These are phyloP conservation scores for Heliosperma pusillum DNA, from an alignment of 148 eudicot genomes.

Conservation along the genomic window DNA sequence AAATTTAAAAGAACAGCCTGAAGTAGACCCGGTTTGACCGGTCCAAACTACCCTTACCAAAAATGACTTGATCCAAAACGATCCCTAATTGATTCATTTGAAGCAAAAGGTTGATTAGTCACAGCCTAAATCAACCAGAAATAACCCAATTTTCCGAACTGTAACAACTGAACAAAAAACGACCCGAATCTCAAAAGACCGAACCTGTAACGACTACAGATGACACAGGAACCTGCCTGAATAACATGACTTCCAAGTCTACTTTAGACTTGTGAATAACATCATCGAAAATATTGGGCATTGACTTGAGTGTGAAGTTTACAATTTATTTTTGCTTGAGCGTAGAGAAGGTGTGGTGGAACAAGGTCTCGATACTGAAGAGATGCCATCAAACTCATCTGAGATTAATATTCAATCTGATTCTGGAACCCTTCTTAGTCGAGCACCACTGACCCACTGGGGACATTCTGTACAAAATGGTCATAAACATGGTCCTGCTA, in stretches of 20 bases:
- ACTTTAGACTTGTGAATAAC: not conserved
- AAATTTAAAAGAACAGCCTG: too few species aligned
- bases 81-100: too few species aligned
- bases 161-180: too few species aligned
- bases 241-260: not conserved
- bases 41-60: too few species aligned
- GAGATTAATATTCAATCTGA: not conserved
- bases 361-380: not conserved
- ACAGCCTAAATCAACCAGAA: not conserved
- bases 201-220: not conserved
- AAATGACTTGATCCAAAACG: too few species aligned
- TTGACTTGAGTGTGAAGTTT: not conserved
- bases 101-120: too few species aligned
- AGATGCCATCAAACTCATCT: constrained; percentile 3
- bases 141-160: not conserved
- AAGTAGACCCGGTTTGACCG: too few species aligned
- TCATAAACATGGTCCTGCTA: not conserved
- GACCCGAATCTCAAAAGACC: too few species aligned
- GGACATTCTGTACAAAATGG: not conserved
- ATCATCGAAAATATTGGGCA: not conserved
- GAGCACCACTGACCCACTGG: not conserved
- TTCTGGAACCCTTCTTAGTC: not conserved
- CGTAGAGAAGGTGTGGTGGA: constrained; percentile 5
- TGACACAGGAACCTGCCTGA: not conserved
- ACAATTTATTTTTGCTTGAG: constrained; percentile 1